These are phyloP conservation scores for Crithidia expoeki DNA, from an alignment of 208 protist genomes.

Conservation along the genomic window DNA sequence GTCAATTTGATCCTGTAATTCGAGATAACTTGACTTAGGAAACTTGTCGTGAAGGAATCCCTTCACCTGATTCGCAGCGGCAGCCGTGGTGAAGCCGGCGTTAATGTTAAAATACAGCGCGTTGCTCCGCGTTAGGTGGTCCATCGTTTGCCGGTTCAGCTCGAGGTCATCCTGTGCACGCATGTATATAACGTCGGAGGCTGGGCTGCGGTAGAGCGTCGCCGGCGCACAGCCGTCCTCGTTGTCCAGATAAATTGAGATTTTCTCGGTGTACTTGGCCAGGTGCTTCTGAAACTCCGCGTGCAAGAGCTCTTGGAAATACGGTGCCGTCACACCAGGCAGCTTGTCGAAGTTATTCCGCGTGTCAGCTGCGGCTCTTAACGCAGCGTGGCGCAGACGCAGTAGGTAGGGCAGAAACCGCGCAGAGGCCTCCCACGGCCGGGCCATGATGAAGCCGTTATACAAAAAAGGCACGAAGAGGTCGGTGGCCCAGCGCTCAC, in stretches of 20 bases:
- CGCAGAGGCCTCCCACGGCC: constrained; percentile 48
- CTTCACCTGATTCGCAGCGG: constrained; percentile 17
- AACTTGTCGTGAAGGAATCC: constrained; percentile 22
- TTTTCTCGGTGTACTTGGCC: constrained; percentile 1
- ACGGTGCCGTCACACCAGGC: constrained; percentile 8
- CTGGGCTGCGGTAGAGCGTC: constrained; percentile 24
- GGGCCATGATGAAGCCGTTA: constrained; percentile 48
- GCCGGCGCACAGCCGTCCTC: constrained; percentile 47
- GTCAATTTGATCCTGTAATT: not conserved
- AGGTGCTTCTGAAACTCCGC: constrained; percentile 7
- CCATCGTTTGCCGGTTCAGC: constrained; percentile 9
- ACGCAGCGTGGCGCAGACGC: constrained; percentile 12
- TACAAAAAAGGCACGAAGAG: constrained; percentile 52
- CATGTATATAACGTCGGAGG: constrained; percentile 25
- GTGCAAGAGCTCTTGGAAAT: not conserved
- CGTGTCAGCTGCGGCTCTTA: constrained; percentile 3
- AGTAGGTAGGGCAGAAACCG: constrained; percentile 49
- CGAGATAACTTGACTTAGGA: constrained; percentile 18
- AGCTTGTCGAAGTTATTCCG: not conserved
- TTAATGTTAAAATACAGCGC: constrained; percentile 42
- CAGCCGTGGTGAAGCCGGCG: constrained; percentile 15
- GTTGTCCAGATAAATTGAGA: constrained; percentile 49
- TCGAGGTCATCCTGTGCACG: constrained; percentile 22
- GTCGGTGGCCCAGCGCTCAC: constrained; percentile 31
- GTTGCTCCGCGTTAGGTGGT: not conserved